Conservation (phyloP, 495 filamentous ascomycete genomes). For the Tuber magnatum region DNA sequence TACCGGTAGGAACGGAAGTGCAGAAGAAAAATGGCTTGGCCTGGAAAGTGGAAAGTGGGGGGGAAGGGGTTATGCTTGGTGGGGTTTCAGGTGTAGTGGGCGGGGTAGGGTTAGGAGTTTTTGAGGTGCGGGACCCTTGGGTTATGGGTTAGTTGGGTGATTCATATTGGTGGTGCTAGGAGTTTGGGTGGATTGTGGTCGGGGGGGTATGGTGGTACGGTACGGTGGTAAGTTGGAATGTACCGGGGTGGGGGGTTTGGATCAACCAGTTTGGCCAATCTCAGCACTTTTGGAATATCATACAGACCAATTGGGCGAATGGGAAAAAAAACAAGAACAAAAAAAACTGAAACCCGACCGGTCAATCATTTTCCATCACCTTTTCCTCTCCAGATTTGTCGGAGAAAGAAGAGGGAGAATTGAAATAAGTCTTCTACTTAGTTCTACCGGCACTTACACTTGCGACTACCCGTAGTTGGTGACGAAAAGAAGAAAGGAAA, state of each 20-base stretch:
- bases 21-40: not conserved
- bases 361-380: not conserved
- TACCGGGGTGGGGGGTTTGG: not conserved
- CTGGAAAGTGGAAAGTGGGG: not conserved
- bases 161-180: not conserved
- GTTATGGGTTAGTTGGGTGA: not conserved
- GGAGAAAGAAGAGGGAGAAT: not conserved
- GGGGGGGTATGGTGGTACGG: not conserved
- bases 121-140: too few relatives aligned
- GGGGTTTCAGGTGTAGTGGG: not conserved
- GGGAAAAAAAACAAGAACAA: not conserved
- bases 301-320: not conserved
- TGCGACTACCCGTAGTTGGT: not conserved
- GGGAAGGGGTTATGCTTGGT: not conserved
- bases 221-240: not conserved
- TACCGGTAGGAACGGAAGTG: not conserved
- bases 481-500: not conserved
- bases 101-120: too few relatives aligned
- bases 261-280: not conserved
- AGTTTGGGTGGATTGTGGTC: not conserved
- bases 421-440: not conserved
- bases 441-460: not conserved
- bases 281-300: not conserved
- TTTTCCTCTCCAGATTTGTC: not conserved
- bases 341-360: not conserved